phyloP scores from a whole-genome alignment of 441 rosid species.

The Monsonia emarginata region DNA sequence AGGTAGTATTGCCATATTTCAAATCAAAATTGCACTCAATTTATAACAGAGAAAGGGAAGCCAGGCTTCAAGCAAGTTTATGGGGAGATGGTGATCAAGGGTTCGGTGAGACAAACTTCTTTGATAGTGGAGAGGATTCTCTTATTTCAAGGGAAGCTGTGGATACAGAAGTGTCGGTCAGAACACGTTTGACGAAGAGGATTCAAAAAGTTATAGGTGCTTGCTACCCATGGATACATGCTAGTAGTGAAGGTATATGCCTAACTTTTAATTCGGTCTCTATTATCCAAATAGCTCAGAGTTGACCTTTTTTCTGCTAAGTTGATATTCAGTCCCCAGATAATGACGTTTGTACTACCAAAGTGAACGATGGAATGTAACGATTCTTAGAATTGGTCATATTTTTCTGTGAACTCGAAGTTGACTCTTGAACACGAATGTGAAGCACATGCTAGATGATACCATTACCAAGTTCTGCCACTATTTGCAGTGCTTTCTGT shows the following conservation, averaged over 20 bases:
- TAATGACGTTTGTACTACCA: not conserved
- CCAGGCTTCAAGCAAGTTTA: constrained; percentile 81
- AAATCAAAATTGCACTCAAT: constrained; percentile 81
- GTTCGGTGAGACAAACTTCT: constrained; percentile 41
- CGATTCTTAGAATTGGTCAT: too few species aligned
- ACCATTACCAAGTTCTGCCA: too few species aligned
- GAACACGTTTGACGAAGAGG: constrained; percentile 43
- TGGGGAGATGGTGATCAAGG: constrained; percentile 77
- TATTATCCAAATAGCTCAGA: not conserved
- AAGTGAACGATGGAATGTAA: not conserved
- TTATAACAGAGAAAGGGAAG: constrained; percentile 94
- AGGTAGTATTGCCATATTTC: constrained; percentile 94
- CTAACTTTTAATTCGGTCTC: constrained; percentile 11
- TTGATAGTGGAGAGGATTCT: constrained; percentile 37
- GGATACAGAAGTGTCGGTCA: constrained; percentile 43
- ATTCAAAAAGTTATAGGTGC: constrained; percentile 62
- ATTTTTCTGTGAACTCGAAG: too few species aligned
- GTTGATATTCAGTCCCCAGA: not conserved
- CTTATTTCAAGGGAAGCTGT: constrained; percentile 36
- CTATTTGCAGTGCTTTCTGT: not conserved
- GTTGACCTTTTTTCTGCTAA: not conserved
- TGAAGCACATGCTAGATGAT: too few species aligned
- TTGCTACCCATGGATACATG: constrained; percentile 92
- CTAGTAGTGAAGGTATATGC: constrained; percentile 73
- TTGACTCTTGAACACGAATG: too few species aligned